Base-by-base conservation (phyloP, 495 filamentous ascomycete species). In the Penicillium roqueforti region DNA sequence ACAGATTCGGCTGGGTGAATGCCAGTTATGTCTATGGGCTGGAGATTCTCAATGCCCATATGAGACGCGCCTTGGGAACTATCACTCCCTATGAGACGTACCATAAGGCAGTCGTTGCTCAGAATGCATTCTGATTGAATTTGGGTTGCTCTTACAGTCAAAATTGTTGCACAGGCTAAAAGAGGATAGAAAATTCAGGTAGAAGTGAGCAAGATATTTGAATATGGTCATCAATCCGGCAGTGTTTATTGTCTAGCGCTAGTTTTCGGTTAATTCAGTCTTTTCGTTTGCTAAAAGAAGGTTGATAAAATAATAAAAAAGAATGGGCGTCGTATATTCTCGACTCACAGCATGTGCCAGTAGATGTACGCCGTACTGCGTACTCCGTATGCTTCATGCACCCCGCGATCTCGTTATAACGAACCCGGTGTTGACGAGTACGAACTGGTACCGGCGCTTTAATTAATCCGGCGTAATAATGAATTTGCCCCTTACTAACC, bases 1-100 rank as follows among this genome's bases (percentile, higher is more conserved):
- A 26, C 58, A 98, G 93, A 36, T 98, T 98, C 64, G 93, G 92
- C 19, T 98, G 93, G 93, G 95, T 96, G 62, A 98, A 98, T 62
- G 93, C 92, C 54, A 95, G 90, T 63, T 97, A 91, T 65, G 85
- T 97, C 41, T 89, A 91, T 63, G 93, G 92, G 42, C 74, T 97
- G 32, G 84, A 89, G 37, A 83, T 95, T 56, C 74, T 95, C 43
- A 91, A 86, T 57, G 84, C 86, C 9, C 89, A 95, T 67, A 89
- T 91, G 81, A 83, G 81, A 66, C 84, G 91, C 40, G 89, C 93
- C 1, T 77, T 98, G 16, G 91, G 89, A 55, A 83, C 88, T 13
- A 80, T 91, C 52, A 93, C 91, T 4, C 83, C 87, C 3, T 97
- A 86, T 56, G 87, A 92, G 37, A 85, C 83, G 2, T 96, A 71